Evolutionary conservation across 2,329 filamentous ascomycete genomes (phyloP).

Genomic region (Microcyclospora tardicrescens): DNA sequence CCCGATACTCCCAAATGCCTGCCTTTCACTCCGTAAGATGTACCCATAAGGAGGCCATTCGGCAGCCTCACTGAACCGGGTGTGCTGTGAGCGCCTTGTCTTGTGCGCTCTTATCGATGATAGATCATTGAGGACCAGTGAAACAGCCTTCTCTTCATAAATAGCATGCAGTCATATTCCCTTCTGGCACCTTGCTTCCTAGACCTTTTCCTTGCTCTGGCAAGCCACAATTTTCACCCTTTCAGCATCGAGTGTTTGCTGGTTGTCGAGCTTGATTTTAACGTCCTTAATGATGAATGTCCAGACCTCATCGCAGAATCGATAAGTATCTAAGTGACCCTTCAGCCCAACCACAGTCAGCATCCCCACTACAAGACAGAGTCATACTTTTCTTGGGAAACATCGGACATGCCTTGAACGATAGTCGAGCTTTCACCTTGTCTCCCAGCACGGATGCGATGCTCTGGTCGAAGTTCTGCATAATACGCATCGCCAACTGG

Average conservation of each 20-base stretch:
- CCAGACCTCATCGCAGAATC: conserved; percentile 99
- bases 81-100: too few relatives aligned
- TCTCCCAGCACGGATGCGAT: conserved; percentile 86
- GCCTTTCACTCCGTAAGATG: too few relatives aligned
- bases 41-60: too few relatives aligned
- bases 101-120: too few relatives aligned
- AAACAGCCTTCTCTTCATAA: too few relatives aligned
- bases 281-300: conserved; percentile 98
- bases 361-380: too few relatives aligned
- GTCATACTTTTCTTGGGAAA: neutral
- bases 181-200: conserved; percentile 13
- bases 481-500: conserved; percentile 96
- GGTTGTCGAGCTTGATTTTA: conserved; percentile 82
- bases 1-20: too few relatives aligned
- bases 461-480: conserved; percentile 86
- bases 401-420: conserved; percentile 70
- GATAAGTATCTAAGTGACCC: conserved; percentile 95
- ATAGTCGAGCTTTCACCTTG: conserved; percentile 79
- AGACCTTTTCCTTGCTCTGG: conserved; percentile 66
- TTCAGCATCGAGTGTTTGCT: conserved; percentile 62
- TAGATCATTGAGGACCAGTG: too few relatives aligned
- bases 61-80: too few relatives aligned
- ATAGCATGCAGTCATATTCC: too few relatives aligned
- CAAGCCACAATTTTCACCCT: conserved; percentile 98
- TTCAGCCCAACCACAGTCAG: conserved; percentile 25